A percentile compares a stretch with the other conserved stretches of the same genome.
Evolutionary conservation across 805 yeast species (phyloP).

Genomic region (Barnettozyma wickerhamii): DNA sequence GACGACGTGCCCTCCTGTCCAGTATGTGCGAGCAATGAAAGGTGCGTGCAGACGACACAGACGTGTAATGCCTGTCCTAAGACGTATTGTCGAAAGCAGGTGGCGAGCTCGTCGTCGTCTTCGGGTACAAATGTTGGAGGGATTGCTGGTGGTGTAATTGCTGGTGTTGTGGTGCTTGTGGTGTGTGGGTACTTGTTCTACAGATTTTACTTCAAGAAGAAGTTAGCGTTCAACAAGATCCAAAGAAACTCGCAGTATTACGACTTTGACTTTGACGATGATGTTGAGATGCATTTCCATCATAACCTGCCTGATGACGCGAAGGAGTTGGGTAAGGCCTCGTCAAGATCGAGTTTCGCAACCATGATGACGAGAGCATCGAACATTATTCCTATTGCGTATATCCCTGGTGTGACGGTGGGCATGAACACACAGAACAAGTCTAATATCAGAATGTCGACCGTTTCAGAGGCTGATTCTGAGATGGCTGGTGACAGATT

Average conservation of each 20-base stretch:
- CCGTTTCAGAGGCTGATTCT: constrained; percentile 19
- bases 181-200: constrained; percentile 30
- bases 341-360: constrained; percentile 36
- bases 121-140: constrained; percentile 42
- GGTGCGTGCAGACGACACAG: constrained; percentile 51
- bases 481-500: constrained; percentile 31
- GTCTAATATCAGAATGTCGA: constrained; percentile 30
- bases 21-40: constrained; percentile 44
- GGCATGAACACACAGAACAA: constrained; percentile 26
- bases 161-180: constrained; percentile 47
- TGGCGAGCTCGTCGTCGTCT: no score
- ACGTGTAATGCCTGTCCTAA: constrained; percentile 56
- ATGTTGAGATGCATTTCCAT: constrained; percentile 26
- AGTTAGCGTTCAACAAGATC: constrained; percentile 29
- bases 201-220: constrained; percentile 37
- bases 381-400: constrained; percentile 86
- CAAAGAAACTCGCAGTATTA: constrained; percentile 24
- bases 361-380: constrained; percentile 76
- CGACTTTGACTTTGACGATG: constrained; percentile 28
- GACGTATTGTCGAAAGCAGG: constrained; percentile 47
- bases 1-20: constrained; percentile 46
- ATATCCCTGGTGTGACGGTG: constrained; percentile 88
- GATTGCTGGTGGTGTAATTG: constrained; percentile 70
- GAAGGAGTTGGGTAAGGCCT: constrained; percentile 26
- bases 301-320: constrained; percentile 21